phyloP scores from a whole-genome alignment of 1,284 basidiomycete genomes.

The Ustilago crameri region DNA sequence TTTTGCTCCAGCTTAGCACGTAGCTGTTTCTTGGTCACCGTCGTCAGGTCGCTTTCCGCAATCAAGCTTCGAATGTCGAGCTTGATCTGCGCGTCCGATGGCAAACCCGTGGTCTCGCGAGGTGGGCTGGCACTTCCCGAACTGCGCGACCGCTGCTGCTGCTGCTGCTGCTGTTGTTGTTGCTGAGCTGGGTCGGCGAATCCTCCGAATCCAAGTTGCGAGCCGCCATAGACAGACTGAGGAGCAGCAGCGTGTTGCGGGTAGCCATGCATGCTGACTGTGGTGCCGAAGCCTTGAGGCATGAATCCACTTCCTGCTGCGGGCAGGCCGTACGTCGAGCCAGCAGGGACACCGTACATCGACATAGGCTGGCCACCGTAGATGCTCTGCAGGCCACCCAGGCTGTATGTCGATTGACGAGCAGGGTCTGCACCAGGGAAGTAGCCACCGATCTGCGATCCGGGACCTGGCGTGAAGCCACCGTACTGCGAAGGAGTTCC shows the following conservation, averaged over 20 bases:
- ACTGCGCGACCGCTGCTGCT: conserved; percentile 11
- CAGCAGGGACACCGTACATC: conserved; percentile 49
- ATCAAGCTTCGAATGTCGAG: conserved; percentile 60
- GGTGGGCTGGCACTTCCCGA: conserved; percentile 31
- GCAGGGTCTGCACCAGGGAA: conserved; percentile 44
- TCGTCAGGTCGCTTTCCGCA: conserved; percentile 57
- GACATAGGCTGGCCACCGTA: conserved; percentile 58
- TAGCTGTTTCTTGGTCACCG: conserved; percentile 62
- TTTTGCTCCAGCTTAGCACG: conserved; percentile 54
- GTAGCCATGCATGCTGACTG: conserved; percentile 45
- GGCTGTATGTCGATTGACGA: conserved; percentile 51
- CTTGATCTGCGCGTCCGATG: conserved; percentile 58
- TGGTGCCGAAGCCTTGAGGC: conserved; percentile 46
- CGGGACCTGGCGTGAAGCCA: conserved; percentile 22
- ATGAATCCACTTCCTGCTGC: conserved; percentile 39
- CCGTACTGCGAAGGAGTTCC: conserved; percentile 45
- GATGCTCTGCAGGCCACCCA: conserved; percentile 30
- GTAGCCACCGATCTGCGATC: conserved; percentile 43
- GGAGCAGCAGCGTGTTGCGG: conserved; percentile 23
- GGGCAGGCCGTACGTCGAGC: conserved; percentile 35
- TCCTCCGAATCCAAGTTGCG: conserved; percentile 36
- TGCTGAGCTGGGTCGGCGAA: conserved; percentile 9
- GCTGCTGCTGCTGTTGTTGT: conserved; percentile 14
- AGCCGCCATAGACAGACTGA: conserved; percentile 50
- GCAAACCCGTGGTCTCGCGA: conserved; percentile 33